Base-by-base conservation (phyloP, 257 asterid genomes). In the Lithospermum erythrorhizon region DNA sequence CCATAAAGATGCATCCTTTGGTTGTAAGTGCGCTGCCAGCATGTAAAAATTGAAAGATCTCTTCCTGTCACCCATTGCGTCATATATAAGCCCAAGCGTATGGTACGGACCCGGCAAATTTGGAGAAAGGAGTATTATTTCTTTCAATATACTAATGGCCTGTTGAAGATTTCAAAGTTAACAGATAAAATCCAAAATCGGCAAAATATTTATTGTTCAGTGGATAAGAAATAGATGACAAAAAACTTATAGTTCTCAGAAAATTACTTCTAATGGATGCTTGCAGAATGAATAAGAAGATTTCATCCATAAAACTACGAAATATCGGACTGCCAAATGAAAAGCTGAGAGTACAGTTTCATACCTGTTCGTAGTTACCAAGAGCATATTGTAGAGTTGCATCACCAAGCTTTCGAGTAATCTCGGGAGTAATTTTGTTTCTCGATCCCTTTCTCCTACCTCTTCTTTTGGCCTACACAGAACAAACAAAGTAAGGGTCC, bases 1-100 rank as follows among this genome's bases (percentile, higher is more conserved):
- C 97, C 97, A 90, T 60, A 87, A 65, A 73, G 95, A 72, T 51
- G 82, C 76, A 73, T 90, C 85, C 76, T 83, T 87, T 10, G 94
- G 97, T 23, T 78, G 64, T 75, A 87, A 71, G 73, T 81, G 93
- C 48, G 95, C 95, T 67, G 97, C 93, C 75, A 90, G 80, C 88
- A 85, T 79, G 80, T 90, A 82, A 65, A 84, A 87, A 61, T 74
- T 75, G 65, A 83, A 69, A 55, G 96, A 82, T 68, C 76, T 84
- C 70, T 74, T 83, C 68, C 71, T 66, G 65, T 90, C 86, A 61
- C 76, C 78, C 81, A 81, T 78, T 19, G 77, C 79, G 23, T 76
- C 72, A 64, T 83, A 87, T 51, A 87, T 73, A 22, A 84, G 84
- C 53, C 90, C 97, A 58, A 90, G 96, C 52, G 83, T 82, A 67